Conservation (phyloP, 2,329 filamentous ascomycete species). For the Pestalotiopsis sp. region DNA sequence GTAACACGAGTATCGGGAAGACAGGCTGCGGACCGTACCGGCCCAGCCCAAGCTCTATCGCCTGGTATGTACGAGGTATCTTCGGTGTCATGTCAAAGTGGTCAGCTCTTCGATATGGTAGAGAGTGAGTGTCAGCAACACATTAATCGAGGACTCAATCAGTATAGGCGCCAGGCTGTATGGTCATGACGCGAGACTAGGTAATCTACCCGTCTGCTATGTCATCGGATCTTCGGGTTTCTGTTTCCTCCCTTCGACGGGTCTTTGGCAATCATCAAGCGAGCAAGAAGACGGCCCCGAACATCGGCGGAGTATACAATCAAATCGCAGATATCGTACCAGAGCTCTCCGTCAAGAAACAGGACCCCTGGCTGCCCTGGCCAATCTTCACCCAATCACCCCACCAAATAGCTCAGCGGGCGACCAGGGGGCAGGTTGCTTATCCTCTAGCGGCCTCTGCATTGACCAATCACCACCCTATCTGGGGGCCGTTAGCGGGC, state of each 20-base stretch:
- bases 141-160: too few relatives aligned
- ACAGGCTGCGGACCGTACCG: not conserved
- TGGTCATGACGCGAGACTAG: not conserved
- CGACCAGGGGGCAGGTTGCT: not conserved
- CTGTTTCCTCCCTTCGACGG: not conserved
- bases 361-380: not conserved
- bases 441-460: not conserved
- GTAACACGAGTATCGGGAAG: not conserved
- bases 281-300: not conserved
- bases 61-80: not conserved
- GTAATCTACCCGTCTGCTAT: not conserved
- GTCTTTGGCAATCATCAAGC: not conserved
- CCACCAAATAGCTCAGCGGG: not conserved
- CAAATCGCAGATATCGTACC: not conserved
- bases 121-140: not conserved
- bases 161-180: too few relatives aligned
- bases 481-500: not conserved
- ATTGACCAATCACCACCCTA: not conserved
- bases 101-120: not conserved
- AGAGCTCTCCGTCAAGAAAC: not conserved
- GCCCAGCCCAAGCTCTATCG: not conserved
- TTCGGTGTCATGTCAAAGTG: not conserved
- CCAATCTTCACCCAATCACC: not conserved
- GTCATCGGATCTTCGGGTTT: not conserved
- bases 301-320: not conserved